Evolutionary conservation across 441 rosid genomes (phyloP).

Genomic region (Gossypium trilobum): DNA sequence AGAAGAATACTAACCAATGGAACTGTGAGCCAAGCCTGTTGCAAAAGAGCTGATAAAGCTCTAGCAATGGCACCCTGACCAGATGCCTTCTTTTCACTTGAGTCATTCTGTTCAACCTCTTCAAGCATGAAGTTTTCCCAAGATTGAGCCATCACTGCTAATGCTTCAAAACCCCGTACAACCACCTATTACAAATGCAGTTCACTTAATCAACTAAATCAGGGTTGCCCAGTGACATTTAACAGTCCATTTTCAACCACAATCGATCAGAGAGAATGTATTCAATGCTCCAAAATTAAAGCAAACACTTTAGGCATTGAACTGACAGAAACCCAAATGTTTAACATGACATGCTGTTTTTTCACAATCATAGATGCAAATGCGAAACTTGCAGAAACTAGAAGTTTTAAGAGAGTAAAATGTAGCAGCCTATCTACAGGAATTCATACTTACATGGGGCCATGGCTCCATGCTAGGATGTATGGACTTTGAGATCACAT

Average conservation of each 20-base stretch:
- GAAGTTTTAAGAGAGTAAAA: background rate
- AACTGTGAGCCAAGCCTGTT: conserved; percentile 58
- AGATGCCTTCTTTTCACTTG: conserved; percentile 37
- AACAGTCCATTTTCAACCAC: background rate
- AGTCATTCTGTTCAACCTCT: conserved; percentile 38
- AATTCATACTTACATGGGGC: conserved; percentile 50
- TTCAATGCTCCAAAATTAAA: conserved; percentile 3
- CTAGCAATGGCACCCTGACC: conserved; percentile 55
- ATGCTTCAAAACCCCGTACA: conserved; percentile 57
- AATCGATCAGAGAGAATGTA: background rate
- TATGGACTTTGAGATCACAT: conserved; percentile 38
- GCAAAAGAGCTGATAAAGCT: conserved; percentile 60
- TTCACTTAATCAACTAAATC: background rate
- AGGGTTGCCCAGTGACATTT: background rate
- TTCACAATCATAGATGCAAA: background rate
- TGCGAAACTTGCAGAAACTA: background rate
- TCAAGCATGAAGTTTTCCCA: conserved; percentile 55
- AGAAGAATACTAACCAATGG: conserved; percentile 31
- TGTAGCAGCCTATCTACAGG: conserved; percentile 2
- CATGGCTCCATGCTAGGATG: conserved; percentile 46
- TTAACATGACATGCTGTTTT: background rate
- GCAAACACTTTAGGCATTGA: conserved; percentile 4
- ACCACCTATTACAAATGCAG: conserved; percentile 41
- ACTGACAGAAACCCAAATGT: background rate
- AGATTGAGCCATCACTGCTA: conserved; percentile 61